Percentiles rank a stretch among this genome's conserved stretches.
phyloP scores from a whole-genome alignment of 1,139 yeast genomes.

The Debaryomyces coudertii region DNA sequence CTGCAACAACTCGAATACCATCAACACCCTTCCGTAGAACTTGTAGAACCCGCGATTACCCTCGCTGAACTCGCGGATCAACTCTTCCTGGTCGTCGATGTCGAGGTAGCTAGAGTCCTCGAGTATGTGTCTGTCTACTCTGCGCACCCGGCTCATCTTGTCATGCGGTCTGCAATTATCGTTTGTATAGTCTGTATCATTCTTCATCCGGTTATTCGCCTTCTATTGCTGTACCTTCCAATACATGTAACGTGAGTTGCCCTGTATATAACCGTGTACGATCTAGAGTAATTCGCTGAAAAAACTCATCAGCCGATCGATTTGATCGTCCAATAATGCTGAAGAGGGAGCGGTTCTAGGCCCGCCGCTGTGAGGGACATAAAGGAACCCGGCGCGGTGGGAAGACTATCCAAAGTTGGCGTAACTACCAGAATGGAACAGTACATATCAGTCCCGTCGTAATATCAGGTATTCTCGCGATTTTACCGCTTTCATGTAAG shows the following conservation, averaged over 20 bases:
- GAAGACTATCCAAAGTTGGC: too few species aligned
- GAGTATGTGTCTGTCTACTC: constrained; percentile 10
- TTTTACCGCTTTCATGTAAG: not conserved
- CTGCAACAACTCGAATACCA: constrained; percentile 9
- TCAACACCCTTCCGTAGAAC: constrained; percentile 3
- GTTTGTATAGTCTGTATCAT: too few species aligned
- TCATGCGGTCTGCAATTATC: not conserved
- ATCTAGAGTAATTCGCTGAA: not conserved
- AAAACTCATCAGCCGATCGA: not conserved
- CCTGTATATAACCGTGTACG: not conserved
- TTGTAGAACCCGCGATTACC: not conserved
- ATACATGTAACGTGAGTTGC: not conserved
- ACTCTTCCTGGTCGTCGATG: constrained; percentile 10
- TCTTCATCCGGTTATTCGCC: too few species aligned
- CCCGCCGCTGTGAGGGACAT: too few species aligned
- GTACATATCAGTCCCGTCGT: not conserved
- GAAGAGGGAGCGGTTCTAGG: too few species aligned
- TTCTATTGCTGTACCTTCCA: not conserved
- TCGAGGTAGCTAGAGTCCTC: constrained; percentile 8
- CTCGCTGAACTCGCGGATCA: constrained; percentile 3
- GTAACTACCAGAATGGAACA: not conserved
- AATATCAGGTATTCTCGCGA: not conserved
- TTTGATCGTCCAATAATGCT: not conserved
- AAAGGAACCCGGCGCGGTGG: too few species aligned
- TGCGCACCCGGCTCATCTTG: constrained; percentile 7